These are phyloP conservation scores for Solanum lycopersicoides DNA, from an alignment of 257 asterid species.

Conservation along the genomic window DNA sequence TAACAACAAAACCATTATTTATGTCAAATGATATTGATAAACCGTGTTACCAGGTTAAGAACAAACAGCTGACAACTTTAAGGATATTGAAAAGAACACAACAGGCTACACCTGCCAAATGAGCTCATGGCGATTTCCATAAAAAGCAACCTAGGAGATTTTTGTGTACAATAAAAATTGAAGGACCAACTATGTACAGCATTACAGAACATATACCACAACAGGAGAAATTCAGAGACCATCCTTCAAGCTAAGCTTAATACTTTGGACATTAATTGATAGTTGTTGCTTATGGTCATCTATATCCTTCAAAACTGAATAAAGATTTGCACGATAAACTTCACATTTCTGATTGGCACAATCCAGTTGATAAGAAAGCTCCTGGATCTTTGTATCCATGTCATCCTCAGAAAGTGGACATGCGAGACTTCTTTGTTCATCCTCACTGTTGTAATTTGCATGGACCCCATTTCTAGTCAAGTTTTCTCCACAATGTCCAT, in stretches of 20 bases:
- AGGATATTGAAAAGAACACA: neutral
- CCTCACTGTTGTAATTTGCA: conserved; percentile 17
- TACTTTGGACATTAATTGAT: conserved; percentile 62
- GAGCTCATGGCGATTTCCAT: neutral
- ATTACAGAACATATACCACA: conserved; percentile 1
- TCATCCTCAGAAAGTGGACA: conserved; percentile 75
- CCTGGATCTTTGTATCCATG: conserved; percentile 62
- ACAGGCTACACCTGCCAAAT: neutral
- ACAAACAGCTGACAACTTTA: neutral
- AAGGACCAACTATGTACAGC: neutral
- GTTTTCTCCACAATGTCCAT: conserved; percentile 36
- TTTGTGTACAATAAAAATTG: neutral
- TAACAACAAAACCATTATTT: neutral
- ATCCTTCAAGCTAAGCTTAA: conserved; percentile 70
- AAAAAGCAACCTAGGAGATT: neutral
- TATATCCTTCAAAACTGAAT: conserved; percentile 75
- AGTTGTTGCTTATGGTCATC: conserved; percentile 82
- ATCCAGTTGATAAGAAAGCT: conserved; percentile 55
- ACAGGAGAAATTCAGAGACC: conserved; percentile 20
- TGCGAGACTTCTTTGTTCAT: conserved; percentile 37
- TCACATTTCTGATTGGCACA: conserved; percentile 70
- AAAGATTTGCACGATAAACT: conserved; percentile 64
- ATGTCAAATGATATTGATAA: neutral
- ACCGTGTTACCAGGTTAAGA: neutral
- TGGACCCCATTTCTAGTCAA: conserved; percentile 16